Conservation (phyloP, 306 rosid genomes). For the Fragaria vesca region DNA sequence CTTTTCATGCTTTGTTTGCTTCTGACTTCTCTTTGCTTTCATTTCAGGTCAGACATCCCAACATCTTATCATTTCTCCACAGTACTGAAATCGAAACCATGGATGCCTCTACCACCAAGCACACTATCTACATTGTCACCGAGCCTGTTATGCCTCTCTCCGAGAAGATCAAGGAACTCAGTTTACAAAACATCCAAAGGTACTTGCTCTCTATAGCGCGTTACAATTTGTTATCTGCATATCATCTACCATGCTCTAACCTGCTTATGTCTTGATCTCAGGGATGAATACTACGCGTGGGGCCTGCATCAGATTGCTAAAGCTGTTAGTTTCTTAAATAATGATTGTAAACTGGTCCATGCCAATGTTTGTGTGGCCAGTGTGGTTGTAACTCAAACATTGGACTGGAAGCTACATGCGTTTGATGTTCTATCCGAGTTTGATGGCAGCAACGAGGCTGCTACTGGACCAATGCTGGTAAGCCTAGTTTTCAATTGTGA, state of each 20-base stretch:
- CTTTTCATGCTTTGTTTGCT: too few relatives aligned
- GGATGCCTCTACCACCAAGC: slow-evolving; percentile 71
- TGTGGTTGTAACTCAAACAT: slow-evolving; percentile 92
- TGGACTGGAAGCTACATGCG: slow-evolving; percentile 99
- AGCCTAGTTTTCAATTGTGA: neutral
- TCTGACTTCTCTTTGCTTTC: neutral
- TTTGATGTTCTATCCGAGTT: slow-evolving; percentile 94
- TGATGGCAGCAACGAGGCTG: slow-evolving; percentile 68
- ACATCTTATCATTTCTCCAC: slow-evolving; percentile 94
- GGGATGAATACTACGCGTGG: slow-evolving; percentile 99
- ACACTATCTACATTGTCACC: slow-evolving; percentile 85
- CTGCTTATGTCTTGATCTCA: slow-evolving; percentile 21
- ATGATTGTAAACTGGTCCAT: slow-evolving; percentile 97
- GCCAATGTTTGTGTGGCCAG: slow-evolving; percentile 91
- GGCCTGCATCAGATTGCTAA: slow-evolving; percentile 91
- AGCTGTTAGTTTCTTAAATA: slow-evolving; percentile 98
- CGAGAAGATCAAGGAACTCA: slow-evolving; percentile 80
- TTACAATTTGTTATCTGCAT: neutral
- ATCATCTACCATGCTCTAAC: neutral
- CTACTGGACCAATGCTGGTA: slow-evolving; percentile 87
- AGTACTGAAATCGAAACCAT: slow-evolving; percentile 75
- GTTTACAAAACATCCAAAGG: slow-evolving; percentile 91
- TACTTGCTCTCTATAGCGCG: neutral
- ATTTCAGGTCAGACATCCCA: slow-evolving; percentile 97
- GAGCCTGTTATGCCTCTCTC: slow-evolving; percentile 94